These are phyloP conservation scores for Ascochyta lentis DNA, from an alignment of 2,329 filamentous ascomycete species.

Conservation along the genomic window DNA sequence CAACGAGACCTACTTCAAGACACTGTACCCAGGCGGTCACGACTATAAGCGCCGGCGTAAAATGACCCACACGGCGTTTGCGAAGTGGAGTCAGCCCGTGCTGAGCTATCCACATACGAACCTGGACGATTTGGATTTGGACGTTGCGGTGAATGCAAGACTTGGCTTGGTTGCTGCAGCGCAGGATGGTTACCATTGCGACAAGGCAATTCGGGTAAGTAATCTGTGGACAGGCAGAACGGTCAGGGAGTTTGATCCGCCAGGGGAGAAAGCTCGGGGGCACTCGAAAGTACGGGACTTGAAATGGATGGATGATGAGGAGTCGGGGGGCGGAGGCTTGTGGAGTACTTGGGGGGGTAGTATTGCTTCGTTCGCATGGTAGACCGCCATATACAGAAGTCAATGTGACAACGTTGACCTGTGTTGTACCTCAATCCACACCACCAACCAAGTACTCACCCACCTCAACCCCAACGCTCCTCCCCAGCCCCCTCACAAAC, in stretches of 20 bases:
- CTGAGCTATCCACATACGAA: slow-evolving; percentile 39
- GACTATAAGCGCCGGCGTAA: slow-evolving; percentile 22
- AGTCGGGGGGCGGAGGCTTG: slow-evolving; percentile 23
- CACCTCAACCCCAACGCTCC: slow-evolving; percentile 78
- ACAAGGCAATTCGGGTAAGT: slow-evolving; percentile 32
- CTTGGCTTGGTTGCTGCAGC: slow-evolving; percentile 45
- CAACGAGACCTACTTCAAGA: slow-evolving; percentile 24
- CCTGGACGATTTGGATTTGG: slow-evolving; percentile 32
- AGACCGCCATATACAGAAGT: background rate
- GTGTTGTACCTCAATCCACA: slow-evolving; percentile 28
- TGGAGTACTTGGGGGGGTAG: slow-evolving; percentile 33
- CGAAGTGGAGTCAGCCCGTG: slow-evolving; percentile 35
- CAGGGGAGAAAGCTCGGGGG: background rate
- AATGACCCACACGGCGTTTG: slow-evolving; percentile 13
- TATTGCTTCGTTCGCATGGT: slow-evolving; percentile 31
- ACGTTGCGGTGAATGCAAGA: slow-evolving; percentile 36
- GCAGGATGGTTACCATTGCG: slow-evolving; percentile 27
- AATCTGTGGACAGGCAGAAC: slow-evolving; percentile 43
- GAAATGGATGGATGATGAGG: slow-evolving; percentile 37
- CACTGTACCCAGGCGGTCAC: slow-evolving; percentile 12
- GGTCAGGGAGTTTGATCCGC: slow-evolving; percentile 30
- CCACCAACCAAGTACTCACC: slow-evolving; percentile 65
- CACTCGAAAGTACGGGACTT: slow-evolving; percentile 28
- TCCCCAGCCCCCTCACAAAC: slow-evolving; percentile 71
- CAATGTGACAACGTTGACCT: background rate